These are phyloP conservation scores for Kwoniella dejecticola DNA, from an alignment of 768 basidiomycete species.

Conservation along the genomic window DNA sequence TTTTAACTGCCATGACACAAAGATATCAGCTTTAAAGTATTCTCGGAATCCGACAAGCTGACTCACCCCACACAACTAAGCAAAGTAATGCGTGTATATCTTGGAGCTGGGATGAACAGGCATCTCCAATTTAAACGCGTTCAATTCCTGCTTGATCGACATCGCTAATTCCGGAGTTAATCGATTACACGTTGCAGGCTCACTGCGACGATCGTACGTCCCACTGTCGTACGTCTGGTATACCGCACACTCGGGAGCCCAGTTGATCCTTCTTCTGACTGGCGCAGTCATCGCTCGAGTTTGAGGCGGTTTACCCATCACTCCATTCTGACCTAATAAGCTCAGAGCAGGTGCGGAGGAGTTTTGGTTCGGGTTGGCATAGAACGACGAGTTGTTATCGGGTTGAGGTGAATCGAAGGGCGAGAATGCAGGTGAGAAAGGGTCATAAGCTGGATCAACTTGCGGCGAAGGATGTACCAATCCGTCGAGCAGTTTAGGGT, in stretches of 20 bases:
- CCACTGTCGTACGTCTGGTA: constrained; percentile 93
- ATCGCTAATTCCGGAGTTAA: constrained; percentile 93
- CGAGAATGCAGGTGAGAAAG: constrained; percentile 64
- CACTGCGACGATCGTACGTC: constrained; percentile 91
- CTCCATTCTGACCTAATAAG: constrained; percentile 57
- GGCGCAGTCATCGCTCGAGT: constrained; percentile 68
- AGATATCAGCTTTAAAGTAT: too few relatives aligned
- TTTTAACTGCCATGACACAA: too few relatives aligned
- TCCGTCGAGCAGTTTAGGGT: constrained; percentile 60
- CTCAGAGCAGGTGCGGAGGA: constrained; percentile 87
- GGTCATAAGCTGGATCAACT: constrained; percentile 44
- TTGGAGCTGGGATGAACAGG: constrained; percentile 92
- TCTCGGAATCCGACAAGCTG: too few relatives aligned
- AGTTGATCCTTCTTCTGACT: constrained; percentile 66
- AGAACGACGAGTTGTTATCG: constrained; percentile 56
- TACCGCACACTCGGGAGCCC: constrained; percentile 88
- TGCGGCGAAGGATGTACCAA: constrained; percentile 20
- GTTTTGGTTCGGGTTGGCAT: constrained; percentile 78
- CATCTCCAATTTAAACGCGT: constrained; percentile 99
- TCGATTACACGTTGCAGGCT: constrained; percentile 95
- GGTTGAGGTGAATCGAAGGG: constrained; percentile 58
- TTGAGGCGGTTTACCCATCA: constrained; percentile 22
- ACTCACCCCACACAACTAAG: constrained; percentile 27
- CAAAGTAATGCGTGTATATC: constrained; percentile 63
- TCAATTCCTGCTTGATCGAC: constrained; percentile 81